Evolutionary conservation across 345 rosid species (phyloP).

Genomic region (Orychophragmus violaceus): DNA sequence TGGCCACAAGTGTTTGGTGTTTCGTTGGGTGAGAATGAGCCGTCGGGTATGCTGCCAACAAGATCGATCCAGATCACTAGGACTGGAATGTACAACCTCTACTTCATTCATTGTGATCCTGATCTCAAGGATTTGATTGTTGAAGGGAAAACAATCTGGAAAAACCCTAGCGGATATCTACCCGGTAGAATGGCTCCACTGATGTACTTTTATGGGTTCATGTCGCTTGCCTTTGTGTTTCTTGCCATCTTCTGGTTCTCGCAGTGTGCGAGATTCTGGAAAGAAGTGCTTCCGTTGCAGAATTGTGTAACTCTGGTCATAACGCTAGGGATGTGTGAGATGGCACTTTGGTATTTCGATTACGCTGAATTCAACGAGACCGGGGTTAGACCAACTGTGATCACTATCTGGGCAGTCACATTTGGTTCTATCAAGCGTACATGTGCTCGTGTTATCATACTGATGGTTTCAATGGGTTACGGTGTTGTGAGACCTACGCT

Average conservation of each 20-base stretch:
- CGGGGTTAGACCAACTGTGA: conserved; percentile 80
- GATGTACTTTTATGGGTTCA: conserved; percentile 79
- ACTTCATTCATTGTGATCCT: conserved; percentile 83
- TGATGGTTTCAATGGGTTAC: conserved; percentile 92
- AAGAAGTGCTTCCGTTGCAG: conserved; percentile 79
- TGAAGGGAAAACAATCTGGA: conserved; percentile 90
- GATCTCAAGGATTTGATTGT: conserved; percentile 55
- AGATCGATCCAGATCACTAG: conserved; percentile 53
- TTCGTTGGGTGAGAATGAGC: conserved; percentile 42
- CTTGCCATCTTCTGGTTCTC: conserved; percentile 94
- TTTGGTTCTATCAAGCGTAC: conserved; percentile 76
- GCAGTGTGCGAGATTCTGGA: conserved; percentile 89
- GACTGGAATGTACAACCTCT: conserved; percentile 94
- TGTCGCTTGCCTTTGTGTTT: conserved; percentile 83
- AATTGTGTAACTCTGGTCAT: conserved; percentile 86
- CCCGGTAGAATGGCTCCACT: conserved; percentile 98
- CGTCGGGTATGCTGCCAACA: conserved; percentile 45
- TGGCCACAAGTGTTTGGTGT: conserved; percentile 81
- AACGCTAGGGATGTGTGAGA: conserved; percentile 88
- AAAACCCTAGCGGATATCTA: conserved; percentile 81
- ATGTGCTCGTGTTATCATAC: conserved; percentile 64
- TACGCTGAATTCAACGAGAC: conserved; percentile 83
- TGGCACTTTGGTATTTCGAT: conserved; percentile 96
- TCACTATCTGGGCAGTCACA: conserved; percentile 89
- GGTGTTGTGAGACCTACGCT: conserved; percentile 97